Percentiles rank a stretch among this genome's conserved stretches.
Conservation (phyloP, 345 rosid genomes). For the Citrus unshiu region DNA sequence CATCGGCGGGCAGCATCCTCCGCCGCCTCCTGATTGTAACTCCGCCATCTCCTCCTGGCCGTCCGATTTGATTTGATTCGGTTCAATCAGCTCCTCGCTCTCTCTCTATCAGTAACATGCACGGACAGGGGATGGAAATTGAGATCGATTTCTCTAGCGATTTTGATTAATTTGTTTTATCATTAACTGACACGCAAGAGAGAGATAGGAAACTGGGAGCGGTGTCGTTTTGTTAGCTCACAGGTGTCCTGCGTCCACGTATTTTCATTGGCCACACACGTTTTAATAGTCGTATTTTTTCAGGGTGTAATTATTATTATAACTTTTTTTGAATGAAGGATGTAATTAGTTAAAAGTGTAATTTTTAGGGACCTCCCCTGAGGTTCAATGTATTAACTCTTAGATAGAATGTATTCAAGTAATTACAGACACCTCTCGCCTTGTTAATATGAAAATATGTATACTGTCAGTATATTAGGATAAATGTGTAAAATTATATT, state of each 20-base stretch:
- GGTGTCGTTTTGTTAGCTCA: background rate
- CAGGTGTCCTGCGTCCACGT: background rate
- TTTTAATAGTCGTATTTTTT: too few species aligned
- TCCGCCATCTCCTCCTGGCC: constrained; percentile 43
- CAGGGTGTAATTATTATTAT: too few species aligned
- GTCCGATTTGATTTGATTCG: constrained; percentile 8
- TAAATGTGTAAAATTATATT: too few species aligned
- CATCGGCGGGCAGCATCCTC: constrained; percentile 90
- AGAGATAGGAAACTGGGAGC: background rate
- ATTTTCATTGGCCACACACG: too few species aligned
- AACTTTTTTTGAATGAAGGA: too few species aligned
- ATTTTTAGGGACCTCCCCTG: too few species aligned
- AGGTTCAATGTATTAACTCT: too few species aligned
- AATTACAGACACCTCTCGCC: too few species aligned
- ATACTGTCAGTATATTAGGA: too few species aligned
- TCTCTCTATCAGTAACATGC: background rate
- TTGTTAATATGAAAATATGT: too few species aligned
- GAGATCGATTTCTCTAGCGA: background rate
- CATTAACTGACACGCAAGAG: background rate
- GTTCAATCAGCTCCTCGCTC: background rate
- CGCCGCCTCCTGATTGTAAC: constrained; percentile 18
- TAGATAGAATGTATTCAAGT: too few species aligned
- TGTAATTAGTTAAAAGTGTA: too few species aligned
- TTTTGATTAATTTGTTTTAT: background rate
- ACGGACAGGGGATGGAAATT: background rate